Conservation (phyloP, 257 asterid genomes). For the Solanum infundibuliforme region DNA sequence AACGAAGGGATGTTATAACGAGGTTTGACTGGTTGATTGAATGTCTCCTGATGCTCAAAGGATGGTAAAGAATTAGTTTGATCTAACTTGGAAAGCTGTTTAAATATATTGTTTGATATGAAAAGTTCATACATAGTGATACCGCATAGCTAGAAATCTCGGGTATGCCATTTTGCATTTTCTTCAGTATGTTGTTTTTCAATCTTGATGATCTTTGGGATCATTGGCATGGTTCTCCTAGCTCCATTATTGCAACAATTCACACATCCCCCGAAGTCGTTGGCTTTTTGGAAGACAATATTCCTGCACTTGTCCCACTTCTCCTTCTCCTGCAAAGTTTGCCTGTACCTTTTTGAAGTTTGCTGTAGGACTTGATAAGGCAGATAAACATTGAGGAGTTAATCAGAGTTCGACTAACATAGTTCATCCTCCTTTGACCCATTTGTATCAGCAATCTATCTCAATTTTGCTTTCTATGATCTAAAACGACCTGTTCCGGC, state of each 20-base stretch:
- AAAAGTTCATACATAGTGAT: background rate
- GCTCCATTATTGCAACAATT: background rate
- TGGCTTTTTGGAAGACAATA: background rate
- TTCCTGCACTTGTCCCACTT: background rate
- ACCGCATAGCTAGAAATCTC: background rate
- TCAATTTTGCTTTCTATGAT: background rate
- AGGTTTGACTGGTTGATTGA: background rate
- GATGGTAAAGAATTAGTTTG: background rate
- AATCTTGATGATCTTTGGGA: background rate
- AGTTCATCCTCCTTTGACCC: background rate
- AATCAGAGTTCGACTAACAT: background rate
- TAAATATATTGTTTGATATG: background rate
- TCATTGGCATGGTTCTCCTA: background rate
- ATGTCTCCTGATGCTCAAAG: background rate
- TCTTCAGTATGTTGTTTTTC: background rate
- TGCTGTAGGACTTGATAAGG: background rate
- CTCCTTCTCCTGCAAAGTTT: background rate
- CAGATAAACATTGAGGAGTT: background rate
- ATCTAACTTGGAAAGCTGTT: background rate
- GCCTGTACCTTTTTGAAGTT: background rate
- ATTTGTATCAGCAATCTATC: background rate
- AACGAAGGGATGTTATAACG: background rate
- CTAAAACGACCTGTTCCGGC: background rate
- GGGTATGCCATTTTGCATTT: background rate
- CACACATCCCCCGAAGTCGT: background rate